These are phyloP conservation scores for Penicillium sp. DNA, from an alignment of 2,329 filamentous ascomycete genomes.

Conservation along the genomic window DNA sequence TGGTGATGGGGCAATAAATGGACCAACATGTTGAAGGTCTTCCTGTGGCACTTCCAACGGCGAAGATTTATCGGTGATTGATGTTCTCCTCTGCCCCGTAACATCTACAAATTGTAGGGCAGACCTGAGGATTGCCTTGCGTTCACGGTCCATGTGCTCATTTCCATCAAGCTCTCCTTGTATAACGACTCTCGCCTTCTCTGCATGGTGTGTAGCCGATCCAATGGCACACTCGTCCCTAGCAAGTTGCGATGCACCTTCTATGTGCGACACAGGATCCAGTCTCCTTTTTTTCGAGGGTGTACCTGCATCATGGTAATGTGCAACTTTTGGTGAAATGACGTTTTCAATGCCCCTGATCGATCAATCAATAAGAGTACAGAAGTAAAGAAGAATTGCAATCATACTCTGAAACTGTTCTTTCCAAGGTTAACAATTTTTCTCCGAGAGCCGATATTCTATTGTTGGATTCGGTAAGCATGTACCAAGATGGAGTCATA, in stretches of 20 bases:
- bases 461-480: background rate
- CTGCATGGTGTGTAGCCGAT: slow-evolving; percentile 26
- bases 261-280: background rate
- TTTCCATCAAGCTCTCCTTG: slow-evolving; percentile 24
- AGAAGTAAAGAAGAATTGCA: no score
- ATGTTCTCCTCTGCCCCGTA: slow-evolving; percentile 10
- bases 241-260: slow-evolving; percentile 6
- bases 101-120: slow-evolving; percentile 24
- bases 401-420: slow-evolving; percentile 8
- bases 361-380: background rate
- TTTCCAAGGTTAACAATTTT: slow-evolving; percentile 14
- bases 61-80: background rate
- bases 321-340: background rate
- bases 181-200: slow-evolving; percentile 26
- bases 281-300: slow-evolving; percentile 10
- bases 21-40: slow-evolving; percentile 3
- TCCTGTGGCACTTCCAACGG: background rate
- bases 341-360: background rate
- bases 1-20: slow-evolving; percentile 19
- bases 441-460: slow-evolving; percentile 16
- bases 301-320: background rate
- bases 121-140: slow-evolving; percentile 21
- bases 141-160: slow-evolving; percentile 18
- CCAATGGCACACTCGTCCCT: slow-evolving; percentile 7
- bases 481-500: background rate